Evolutionary conservation across 148 eudicot genomes (phyloP).

Genomic region (Gaultheria prostrata): DNA sequence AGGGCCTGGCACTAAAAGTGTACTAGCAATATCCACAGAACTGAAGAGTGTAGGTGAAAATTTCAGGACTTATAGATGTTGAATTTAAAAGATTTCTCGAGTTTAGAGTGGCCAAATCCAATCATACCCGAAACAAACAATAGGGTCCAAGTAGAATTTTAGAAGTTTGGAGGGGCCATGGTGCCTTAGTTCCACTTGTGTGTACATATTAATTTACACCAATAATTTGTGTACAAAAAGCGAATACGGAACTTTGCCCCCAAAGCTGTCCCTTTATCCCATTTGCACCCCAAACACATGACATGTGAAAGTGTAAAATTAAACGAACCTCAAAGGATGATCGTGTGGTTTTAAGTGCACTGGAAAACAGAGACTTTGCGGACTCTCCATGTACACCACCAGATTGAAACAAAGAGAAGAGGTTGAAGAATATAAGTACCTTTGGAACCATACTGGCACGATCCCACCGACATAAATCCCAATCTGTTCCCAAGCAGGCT

Average conservation of each 20-base stretch:
- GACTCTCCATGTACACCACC: not conserved
- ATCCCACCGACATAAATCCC: constrained; percentile 82
- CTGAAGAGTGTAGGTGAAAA: not conserved
- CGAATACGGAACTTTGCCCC: not conserved
- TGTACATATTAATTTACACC: not conserved
- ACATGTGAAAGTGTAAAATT: not conserved
- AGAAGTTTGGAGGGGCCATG: not conserved
- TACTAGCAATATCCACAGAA: not conserved
- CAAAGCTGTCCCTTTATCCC: not conserved
- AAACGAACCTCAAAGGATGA: not conserved
- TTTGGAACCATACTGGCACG: constrained; percentile 70
- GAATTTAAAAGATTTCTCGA: not conserved
- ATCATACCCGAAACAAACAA: not conserved
- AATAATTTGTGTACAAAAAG: not conserved
- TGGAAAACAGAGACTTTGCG: not conserved
- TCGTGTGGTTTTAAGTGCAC: not conserved
- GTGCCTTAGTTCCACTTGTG: not conserved
- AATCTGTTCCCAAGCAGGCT: constrained; percentile 93
- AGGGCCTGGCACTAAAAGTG: not conserved
- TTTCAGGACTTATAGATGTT: not conserved
- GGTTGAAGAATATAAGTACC: constrained; percentile 31
- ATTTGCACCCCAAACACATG: not conserved
- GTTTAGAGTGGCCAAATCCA: not conserved
- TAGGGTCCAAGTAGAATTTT: not conserved
- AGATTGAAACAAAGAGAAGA: not conserved